Conservation (phyloP, 345 rosid genomes). For the Sisymbrium irio region DNA sequence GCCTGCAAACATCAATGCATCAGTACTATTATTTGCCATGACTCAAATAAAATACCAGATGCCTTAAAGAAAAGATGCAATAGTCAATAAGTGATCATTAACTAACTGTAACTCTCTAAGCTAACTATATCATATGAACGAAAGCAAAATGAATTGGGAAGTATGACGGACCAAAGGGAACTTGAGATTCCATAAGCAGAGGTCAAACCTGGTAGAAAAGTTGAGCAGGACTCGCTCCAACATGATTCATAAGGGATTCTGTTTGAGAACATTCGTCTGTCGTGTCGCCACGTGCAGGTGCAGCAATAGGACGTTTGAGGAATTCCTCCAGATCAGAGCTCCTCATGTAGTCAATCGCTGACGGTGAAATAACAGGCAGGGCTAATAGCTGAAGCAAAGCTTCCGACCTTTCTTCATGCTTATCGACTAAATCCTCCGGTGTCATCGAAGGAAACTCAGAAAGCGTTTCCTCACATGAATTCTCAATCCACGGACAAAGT, state of each 20-base stretch:
- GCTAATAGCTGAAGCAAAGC: constrained; percentile 57
- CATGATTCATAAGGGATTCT: constrained; percentile 40
- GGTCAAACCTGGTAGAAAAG: constrained; percentile 69
- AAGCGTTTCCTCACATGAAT: constrained; percentile 76
- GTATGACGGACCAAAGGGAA: background rate
- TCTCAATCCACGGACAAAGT: constrained; percentile 82
- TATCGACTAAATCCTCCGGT: constrained; percentile 62
- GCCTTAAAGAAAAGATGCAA: background rate
- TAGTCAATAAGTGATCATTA: background rate
- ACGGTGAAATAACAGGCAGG: constrained; percentile 70
- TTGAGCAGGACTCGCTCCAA: constrained; percentile 41
- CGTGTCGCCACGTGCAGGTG: constrained; percentile 36
- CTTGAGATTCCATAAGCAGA: background rate
- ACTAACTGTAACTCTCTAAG: background rate
- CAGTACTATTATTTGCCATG: background rate
- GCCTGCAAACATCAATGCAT: constrained; percentile 55
- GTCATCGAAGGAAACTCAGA: constrained; percentile 82
- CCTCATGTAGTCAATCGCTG: constrained; percentile 67
- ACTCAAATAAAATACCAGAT: background rate
- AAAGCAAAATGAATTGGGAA: background rate
- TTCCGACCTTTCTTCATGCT: constrained; percentile 54
- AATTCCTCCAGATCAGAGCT: constrained; percentile 67
- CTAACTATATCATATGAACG: background rate
- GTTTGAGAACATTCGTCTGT: constrained; percentile 30
- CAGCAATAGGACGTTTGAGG: constrained; percentile 47